Base-by-base conservation (phyloP, 1,139 yeast species). In the Casaregolazyma suthepensis region DNA sequence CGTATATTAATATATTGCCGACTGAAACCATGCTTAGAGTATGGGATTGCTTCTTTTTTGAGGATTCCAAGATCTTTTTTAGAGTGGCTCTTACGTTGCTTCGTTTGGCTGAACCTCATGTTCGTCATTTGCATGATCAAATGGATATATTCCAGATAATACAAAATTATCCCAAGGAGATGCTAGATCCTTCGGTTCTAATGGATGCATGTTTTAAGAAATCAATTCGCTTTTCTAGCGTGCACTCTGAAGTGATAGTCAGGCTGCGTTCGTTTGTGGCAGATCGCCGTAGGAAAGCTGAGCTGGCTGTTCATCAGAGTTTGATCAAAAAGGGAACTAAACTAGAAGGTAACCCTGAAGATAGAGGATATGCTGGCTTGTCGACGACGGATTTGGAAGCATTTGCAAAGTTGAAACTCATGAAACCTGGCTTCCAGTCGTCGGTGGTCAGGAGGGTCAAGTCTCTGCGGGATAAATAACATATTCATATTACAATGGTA, bases 41-140 rank as follows among this genome's bases (percentile, higher is more conserved):
- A 0, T 93, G 99, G 99, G 99, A 93, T 68, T 87, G 94, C 51
- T 71, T 93, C 54, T 91, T 95, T 76, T 89, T 86, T 65, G 98
- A 93, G 67, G 97, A 90, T 20, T 85, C 96, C 1, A 89, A 88
- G 65, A 81, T 94, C 4, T 75, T 93, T 17, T 93, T 91, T 71
- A 80, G 96, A 55, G 79, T 88, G 1, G 85, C 96, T 0, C 71
- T 93, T 53, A 87, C 96, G 1, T 79, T 93, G n/a, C 80, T 90
- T 66, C 87, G 87, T 64, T 71, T 85, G 60, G 78, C 93, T 56
- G 89, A 88, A 59, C 88, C 88, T 26, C 78, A 81, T 57, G 68
- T 82, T 52, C 54, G 78, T 64, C 55, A 78, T 59, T 57, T 64
- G 31, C 46, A 52, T 35, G 93, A 85, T 62, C 95, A 87, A 59